Base-by-base conservation (phyloP, 2,329 filamentous ascomycete species). In the Aspergillus latus region DNA sequence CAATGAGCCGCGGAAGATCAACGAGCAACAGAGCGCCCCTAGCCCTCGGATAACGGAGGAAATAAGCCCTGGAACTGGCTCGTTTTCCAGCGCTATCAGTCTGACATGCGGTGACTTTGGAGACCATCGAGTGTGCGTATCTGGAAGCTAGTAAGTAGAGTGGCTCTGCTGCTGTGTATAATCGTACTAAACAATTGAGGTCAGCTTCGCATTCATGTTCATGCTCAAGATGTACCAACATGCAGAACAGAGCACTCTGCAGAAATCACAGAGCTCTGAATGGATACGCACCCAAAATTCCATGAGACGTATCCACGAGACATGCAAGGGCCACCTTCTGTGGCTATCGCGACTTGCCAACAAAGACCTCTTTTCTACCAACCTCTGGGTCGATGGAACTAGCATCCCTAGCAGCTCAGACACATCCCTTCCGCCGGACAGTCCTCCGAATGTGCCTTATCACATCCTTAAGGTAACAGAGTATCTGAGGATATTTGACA, bases 71-170 rank as follows among this genome's bases (percentile, higher is more conserved):
- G 21, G 30, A 5, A 48, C 26, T 8, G 50, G 34, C 32, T 49
- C 49, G 10, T 46, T 57, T 16, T 54, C 59, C 5, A 36, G 46
- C 29, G 46, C 15, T 36, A 48, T 48, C 46, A 48, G 46, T 21
- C 51, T 62, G 29, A 62, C 60, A 13, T 62, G 60, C 56, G 60
- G 60, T 10, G 60, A 60, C 47, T 62, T 62, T 51, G 58, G 60
- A 5, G 60, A 62, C 32, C 60, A 62, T 47, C 43, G 55, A 51
- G 50, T 62, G 34, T 54, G 54, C 42, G 36, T 62, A 45, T 60
- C 58, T 42, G 60, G 60, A 5, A 60, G 58, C 43, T 62, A 56
- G 60, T 62, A 58, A 54, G 60, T 58, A 30, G 11, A 26, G 26
- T 16, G 28, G 10, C 13, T 36, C 6, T 49, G 10, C 15, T 21